These are phyloP conservation scores for Davidsoniella neocaledoniae DNA, from an alignment of 2,329 filamentous ascomycete species.

Conservation along the genomic window DNA sequence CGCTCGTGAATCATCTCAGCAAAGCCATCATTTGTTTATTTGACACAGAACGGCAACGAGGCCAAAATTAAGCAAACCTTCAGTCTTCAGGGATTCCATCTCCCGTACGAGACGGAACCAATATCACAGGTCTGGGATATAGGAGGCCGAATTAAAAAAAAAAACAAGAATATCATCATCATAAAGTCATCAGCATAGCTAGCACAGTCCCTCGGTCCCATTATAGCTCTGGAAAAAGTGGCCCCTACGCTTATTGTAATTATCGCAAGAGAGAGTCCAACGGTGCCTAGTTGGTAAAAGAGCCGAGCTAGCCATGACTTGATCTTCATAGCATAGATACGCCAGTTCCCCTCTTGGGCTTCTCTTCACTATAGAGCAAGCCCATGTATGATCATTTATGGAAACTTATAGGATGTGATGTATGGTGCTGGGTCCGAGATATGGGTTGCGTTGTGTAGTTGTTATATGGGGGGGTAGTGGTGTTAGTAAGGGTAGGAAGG, in stretches of 20 bases:
- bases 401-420: constrained; percentile 2
- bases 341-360: neutral
- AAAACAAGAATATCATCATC: constrained; percentile 7
- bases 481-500: neutral
- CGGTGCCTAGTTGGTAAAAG: too few relatives aligned
- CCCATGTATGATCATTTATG: neutral
- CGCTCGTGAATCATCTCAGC: neutral
- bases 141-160: neutral
- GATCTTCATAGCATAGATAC: neutral
- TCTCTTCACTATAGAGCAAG: neutral
- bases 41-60: too few relatives aligned
- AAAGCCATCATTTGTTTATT: too few relatives aligned
- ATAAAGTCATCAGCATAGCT: neutral
- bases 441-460: constrained; percentile 6
- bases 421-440: neutral
- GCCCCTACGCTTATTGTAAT: too few relatives aligned
- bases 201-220: too few relatives aligned
- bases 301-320: too few relatives aligned
- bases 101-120: too few relatives aligned
- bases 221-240: too few relatives aligned
- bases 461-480: neutral
- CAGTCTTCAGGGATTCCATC: too few relatives aligned
- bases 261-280: too few relatives aligned
- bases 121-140: too few relatives aligned
- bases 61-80: too few relatives aligned